phyloP scores from a whole-genome alignment of 257 asterid genomes.

The Nicotiana attenuata region DNA sequence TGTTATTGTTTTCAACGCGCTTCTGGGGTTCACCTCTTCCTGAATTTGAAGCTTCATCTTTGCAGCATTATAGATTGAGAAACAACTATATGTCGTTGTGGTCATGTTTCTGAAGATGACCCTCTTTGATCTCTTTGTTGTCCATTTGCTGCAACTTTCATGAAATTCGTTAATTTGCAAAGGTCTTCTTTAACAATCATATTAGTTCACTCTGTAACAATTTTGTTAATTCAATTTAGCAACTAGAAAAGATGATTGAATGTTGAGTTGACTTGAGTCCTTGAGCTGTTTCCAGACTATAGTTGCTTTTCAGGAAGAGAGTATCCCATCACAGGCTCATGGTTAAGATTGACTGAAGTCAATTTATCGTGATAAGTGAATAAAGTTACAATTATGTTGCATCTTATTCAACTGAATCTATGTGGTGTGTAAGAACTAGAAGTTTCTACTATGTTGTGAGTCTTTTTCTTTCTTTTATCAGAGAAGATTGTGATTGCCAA shows the following conservation, averaged over 20 bases:
- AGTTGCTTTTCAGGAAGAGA: background rate
- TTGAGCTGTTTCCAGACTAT: background rate
- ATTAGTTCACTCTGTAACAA: background rate
- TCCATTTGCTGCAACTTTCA: background rate
- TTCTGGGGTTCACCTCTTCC: background rate
- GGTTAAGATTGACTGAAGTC: background rate
- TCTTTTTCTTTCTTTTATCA: background rate
- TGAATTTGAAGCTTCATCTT: background rate
- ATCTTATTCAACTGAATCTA: background rate
- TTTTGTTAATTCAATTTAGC: background rate
- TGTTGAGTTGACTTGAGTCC: conserved; percentile 7
- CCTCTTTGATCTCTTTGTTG: background rate
- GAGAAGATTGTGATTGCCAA: background rate
- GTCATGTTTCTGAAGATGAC: background rate
- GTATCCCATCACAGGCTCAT: background rate
- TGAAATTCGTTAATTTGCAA: background rate
- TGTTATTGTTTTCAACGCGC: background rate
- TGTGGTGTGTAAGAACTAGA: background rate
- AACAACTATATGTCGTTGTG: background rate
- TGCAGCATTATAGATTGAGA: background rate
- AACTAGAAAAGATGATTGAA: background rate
- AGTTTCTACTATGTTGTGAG: background rate
- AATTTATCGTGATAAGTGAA: background rate
- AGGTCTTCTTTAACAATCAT: background rate
- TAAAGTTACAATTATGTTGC: background rate